Base-by-base conservation (phyloP, 2,329 filamentous ascomycete species). In the Sphaerulina vaccinii region DNA sequence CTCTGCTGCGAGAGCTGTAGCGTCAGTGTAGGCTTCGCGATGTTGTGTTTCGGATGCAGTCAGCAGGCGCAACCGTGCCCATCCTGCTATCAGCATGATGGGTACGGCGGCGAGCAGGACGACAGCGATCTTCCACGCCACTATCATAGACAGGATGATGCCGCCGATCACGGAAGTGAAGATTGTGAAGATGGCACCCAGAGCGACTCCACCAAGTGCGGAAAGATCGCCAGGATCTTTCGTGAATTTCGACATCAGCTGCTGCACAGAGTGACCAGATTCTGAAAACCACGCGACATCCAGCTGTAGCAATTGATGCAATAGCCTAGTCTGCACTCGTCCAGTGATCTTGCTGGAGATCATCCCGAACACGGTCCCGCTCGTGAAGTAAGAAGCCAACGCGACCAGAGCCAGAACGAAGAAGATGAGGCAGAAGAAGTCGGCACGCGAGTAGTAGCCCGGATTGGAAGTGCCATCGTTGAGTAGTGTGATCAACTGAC, bases 1-100 rank as follows among this genome's bases (percentile, higher is more conserved):
- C 59, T 89, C 85, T 5, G 83, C 81, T 1, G 84, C 84, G 45
- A 88, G 78, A 4, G 79, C 77, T 13, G 84, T 80, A 1, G 85
- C 83, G 37, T 78, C 77, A 5, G 80, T 77, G 59, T 85, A 88
- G 2, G 85, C 83, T 19, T 78, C 79, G 35, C 83, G 79, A 58
- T 87, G 83, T 11, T 79, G 78, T 49, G 80, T 76, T 55, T 87
- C 82, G 41, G 85, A 83, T 32, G 78, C 75, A 2, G 80, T 77
- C 11, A 79, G 66, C 3, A 78, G 71, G 4, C 73, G 70, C 9
- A 79, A 67, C 35, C 76, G 70, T 16, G 75, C 62, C 54, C 73
- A 78, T 0, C 76, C 76, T 5, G 68, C 70, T 0, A 74, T 56
- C 4, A 78, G 56, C 69, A 79, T 75, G 29, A 79, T 59, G 0